Evolutionary conservation across 148 eudicot genomes (phyloP), one percentile per base, ranked within the genome.

Genomic region (Chenopodium album): DNA sequence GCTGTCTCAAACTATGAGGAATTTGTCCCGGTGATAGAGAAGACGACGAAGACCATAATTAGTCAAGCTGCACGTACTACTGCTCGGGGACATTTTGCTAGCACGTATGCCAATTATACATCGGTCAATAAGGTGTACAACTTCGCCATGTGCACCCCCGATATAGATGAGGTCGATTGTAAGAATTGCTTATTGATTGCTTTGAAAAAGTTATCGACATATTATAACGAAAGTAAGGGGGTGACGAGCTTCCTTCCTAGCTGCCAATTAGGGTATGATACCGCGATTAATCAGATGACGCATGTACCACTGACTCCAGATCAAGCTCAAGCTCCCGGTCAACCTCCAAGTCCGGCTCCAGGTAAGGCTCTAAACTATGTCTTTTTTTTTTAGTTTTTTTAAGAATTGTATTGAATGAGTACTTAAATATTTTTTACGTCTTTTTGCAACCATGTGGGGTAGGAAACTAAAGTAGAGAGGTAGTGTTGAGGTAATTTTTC

Each of bases 61-160:
- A 23, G 47, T 19, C 47, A 66, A 2, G 73, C 79, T 28, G 48
- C 60, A 34, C 10, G 0, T 28, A 9, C 12, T 29, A 50, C 68
- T 16, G 6, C 70, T 20, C 46, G 10, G 17, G 71, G 82, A 11
- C 37, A 84, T 75, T 75, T 79, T 59, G 82, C 85, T 2, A 70
- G 71, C 7, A 59, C 62, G 29, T 50, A 54, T 26, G 63, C 2
- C 1, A 22, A 28, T 26, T 12, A 29, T 60, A 79, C 76, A 12
- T 28, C 31, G 47, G 1, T 26, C 4, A 48, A 28, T 9, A 28
- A 19, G 1, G 19, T 84, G 28, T 84, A 79, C 79, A 52, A 76
- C 79, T 76, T 84, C 44, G 85, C 71, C 0, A 79, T 79, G 37
- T 84, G 85, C 76, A 84, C 82, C 2, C 71, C 79, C 0, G 79